Conservation (phyloP, 177 flowering plant genomes). For the Telopea speciosissima region DNA sequence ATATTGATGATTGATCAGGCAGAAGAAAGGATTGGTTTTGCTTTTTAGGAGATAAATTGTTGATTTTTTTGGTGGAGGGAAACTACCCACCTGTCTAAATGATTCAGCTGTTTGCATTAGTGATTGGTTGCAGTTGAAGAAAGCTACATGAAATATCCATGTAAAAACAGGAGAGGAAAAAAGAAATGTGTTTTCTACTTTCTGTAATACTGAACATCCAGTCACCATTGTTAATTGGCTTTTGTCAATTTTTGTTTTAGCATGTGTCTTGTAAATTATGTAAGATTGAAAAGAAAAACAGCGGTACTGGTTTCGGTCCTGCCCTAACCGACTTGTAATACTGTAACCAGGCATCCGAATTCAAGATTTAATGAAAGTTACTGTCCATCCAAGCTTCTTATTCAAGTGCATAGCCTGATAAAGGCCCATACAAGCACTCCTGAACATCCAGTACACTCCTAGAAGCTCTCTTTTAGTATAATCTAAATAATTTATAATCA, state of each 20-base stretch:
- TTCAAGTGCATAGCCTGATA: neutral
- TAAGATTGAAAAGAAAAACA: neutral
- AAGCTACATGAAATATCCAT: conserved; percentile 2
- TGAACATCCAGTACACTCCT: neutral
- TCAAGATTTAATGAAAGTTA: conserved; percentile 25
- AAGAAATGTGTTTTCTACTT: neutral
- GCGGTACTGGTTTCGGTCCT: neutral
- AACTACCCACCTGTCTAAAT: neutral
- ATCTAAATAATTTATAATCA: conserved; percentile 24
- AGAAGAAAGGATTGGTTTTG: neutral
- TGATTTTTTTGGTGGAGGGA: neutral
- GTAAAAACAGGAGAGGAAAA: neutral
- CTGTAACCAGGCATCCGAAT: neutral
- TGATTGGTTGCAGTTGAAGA: conserved; percentile 2
- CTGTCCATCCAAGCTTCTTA: conserved; percentile 8
- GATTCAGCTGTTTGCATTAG: neutral
- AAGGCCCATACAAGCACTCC: neutral
- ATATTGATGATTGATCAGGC: conserved; percentile 51
- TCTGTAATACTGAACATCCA: neutral
- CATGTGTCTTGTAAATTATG: conserved; percentile 12
- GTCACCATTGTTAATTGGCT: neutral
- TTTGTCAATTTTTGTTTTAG: neutral
- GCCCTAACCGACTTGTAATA: neutral
- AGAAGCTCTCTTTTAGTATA: neutral
- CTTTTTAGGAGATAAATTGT: neutral